These are phyloP conservation scores for Cylindrodendrum hubeiense DNA, from an alignment of 2,329 filamentous ascomycete genomes.

Conservation along the genomic window DNA sequence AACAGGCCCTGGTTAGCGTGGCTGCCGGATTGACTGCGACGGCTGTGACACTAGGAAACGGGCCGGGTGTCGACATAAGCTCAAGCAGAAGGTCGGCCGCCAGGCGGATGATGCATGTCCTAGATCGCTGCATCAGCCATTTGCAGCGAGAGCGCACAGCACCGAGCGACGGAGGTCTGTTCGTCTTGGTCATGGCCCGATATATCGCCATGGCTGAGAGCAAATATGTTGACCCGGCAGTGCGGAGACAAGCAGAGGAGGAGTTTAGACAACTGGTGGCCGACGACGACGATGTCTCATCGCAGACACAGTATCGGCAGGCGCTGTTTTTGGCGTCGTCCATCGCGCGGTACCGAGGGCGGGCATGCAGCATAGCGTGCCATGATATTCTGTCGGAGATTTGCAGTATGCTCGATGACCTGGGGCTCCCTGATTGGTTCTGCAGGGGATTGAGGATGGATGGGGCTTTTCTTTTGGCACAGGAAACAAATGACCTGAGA, in stretches of 20 bases:
- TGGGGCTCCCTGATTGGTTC: conserved; percentile 49
- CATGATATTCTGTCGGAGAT: conserved; percentile 55
- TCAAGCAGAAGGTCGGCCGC: conserved; percentile 29
- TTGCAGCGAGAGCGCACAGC: conserved; percentile 25
- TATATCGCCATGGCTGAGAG: conserved; percentile 40
- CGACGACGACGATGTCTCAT: conserved; percentile 23
- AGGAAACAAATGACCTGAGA: conserved; percentile 64
- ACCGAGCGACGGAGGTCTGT: conserved; percentile 32
- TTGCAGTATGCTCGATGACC: conserved; percentile 53
- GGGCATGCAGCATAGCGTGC: conserved; percentile 53
- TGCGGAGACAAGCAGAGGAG: conserved; percentile 31
- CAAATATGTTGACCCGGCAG: conserved; percentile 25
- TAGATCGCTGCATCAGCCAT: conserved; percentile 41
- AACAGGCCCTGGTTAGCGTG: conserved; percentile 47
- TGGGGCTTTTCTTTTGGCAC: conserved; percentile 64
- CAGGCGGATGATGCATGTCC: conserved; percentile 42
- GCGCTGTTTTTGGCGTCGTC: conserved; percentile 57
- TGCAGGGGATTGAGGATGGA: conserved; percentile 57
- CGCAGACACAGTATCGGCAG: conserved; percentile 42
- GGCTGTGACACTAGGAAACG: conserved; percentile 31
- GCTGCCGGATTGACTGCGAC: conserved; percentile 47
- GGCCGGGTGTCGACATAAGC: conserved; percentile 1
- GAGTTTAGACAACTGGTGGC: conserved; percentile 40
- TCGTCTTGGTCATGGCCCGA: conserved; percentile 44
- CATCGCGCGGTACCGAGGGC: conserved; percentile 61